Evolutionary conservation across 352 stramenopile genomes (phyloP), one percentile per base, ranked within the genome.

Genomic region (Globisporangium viniferum): DNA sequence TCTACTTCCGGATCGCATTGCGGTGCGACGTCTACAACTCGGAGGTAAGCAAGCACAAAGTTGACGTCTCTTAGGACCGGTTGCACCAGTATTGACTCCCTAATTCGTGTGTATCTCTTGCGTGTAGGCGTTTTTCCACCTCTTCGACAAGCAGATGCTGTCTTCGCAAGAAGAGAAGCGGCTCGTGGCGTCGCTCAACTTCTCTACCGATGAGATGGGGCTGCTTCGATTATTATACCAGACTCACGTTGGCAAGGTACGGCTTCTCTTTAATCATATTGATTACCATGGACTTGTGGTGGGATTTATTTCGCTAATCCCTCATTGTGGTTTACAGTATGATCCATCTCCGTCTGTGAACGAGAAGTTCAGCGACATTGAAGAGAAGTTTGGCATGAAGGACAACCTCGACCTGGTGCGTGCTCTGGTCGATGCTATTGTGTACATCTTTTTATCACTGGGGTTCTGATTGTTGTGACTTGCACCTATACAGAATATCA

Each of bases 91-190:
- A 51, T 49, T n/a, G 18, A 51, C 44, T 10, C 15, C n/a, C 44
- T 51, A 14, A 20, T 14, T 15, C 24, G 59, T 44, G 9, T 57
- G 27, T 24, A 51, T 44, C 9, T 31, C 8, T 4, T 48, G 33
- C 33, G 49, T 60, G 18, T 67, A 89, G 70, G 87, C 89, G 14
- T 96, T 96, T 60, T 92, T 91, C 66, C 82, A 92, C 62, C 74
- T 96, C 35, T 84, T 94, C 27, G 87, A 96, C 24, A 94, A 95
- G 74, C 84, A 95, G 54, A 92, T 95, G 84, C 76, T 96, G 15
- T 82, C 88, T 2, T 62, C 81, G 2, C 62, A 80, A 27, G 78
- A 96, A 49, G 86, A 95, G 69, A 79, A 83, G 39, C 71, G 79
- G 53, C 70, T 96, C n/a, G 55, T 95, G 15, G 78, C 79, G 35